Percentiles rank a stretch among this genome's conserved stretches.
phyloP scores from a whole-genome alignment of 768 basidiomycete species.

The Coprinellus micaceus region DNA sequence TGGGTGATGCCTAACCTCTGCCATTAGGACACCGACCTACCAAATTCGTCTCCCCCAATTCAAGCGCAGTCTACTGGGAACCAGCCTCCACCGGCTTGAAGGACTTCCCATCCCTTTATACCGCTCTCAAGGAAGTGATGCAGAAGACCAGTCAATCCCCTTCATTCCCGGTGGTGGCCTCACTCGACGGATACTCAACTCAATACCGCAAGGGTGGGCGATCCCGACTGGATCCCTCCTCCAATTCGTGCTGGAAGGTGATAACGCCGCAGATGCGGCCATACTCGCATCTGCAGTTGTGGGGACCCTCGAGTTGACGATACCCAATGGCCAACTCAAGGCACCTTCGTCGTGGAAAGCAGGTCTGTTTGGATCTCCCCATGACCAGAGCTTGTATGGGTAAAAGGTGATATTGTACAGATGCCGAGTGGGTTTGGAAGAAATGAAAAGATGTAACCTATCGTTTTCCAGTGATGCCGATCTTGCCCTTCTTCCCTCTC shows the following conservation, averaged over 20 bases:
- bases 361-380: conserved; percentile 68
- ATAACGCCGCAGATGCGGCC: conserved; percentile 71
- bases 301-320: conserved; percentile 42
- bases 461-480: conserved; percentile 63
- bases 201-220: conserved; percentile 47
- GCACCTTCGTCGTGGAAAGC: conserved; percentile 66
- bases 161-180: conserved; percentile 81
- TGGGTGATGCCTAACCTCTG: not conserved
- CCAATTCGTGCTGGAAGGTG: conserved; percentile 80
- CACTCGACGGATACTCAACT: conserved; percentile 59
- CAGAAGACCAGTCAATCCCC: conserved; percentile 39
- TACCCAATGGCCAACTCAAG: conserved; percentile 42
- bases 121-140: conserved; percentile 37
- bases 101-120: conserved; percentile 53
- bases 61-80: conserved; percentile 38
- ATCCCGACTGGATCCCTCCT: conserved; percentile 58
- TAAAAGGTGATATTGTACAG: conserved; percentile 27
- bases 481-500: conserved; percentile 40
- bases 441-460: conserved; percentile 22
- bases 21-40: conserved; percentile 60
- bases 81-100: conserved; percentile 40
- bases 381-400: conserved; percentile 71
- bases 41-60: conserved; percentile 45
- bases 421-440: too few relatives aligned
- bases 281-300: conserved; percentile 53